A percentile compares a stretch with the other conserved stretches of the same genome.
These are phyloP conservation scores for Trametes hirsuta DNA, from an alignment of 1,284 basidiomycete genomes.

Conservation along the genomic window DNA sequence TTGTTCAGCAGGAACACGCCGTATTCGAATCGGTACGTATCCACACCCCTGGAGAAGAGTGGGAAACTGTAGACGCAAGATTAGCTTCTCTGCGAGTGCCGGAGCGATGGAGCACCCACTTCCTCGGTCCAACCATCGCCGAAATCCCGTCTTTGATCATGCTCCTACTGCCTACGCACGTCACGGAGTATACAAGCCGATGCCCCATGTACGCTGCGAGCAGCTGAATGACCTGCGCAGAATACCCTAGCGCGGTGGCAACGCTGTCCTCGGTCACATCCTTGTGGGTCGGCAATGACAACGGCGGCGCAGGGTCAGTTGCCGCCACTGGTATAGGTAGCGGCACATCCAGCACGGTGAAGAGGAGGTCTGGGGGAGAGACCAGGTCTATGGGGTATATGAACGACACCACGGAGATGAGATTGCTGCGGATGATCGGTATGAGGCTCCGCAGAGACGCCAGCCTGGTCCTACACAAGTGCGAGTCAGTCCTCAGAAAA, in stretches of 20 bases:
- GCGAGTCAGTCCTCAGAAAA: conserved; percentile 9
- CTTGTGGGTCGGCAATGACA: conserved; percentile 64
- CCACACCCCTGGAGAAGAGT: conserved; percentile 91
- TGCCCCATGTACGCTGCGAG: conserved; percentile 80
- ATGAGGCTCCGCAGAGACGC: conserved; percentile 52
- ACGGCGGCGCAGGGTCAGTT: conserved; percentile 86
- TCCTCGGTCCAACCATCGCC: conserved; percentile 90
- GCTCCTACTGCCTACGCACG: conserved; percentile 86
- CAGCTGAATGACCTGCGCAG: conserved; percentile 82
- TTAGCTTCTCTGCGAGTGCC: conserved; percentile 19
- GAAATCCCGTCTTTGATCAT: conserved; percentile 90
- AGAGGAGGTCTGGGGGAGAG: conserved; percentile 81
- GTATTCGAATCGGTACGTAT: conserved; percentile 97
- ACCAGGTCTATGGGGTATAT: conserved; percentile 90
- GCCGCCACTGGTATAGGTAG: conserved; percentile 80
- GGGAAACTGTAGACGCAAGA: conserved; percentile 72
- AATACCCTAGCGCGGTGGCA: conserved; percentile 87
- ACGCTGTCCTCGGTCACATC: conserved; percentile 84
- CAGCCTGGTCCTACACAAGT: conserved; percentile 46
- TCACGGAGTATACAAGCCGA: conserved; percentile 86
- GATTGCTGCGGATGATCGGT: conserved; percentile 60
- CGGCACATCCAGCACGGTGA: conserved; percentile 81
- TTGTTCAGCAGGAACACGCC: conserved; percentile 97
- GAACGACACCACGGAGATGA: conserved; percentile 75
- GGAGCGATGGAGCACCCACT: conserved; percentile 55